Conservation (phyloP, 1,284 basidiomycete genomes). For the Boletellus deceptivus region DNA sequence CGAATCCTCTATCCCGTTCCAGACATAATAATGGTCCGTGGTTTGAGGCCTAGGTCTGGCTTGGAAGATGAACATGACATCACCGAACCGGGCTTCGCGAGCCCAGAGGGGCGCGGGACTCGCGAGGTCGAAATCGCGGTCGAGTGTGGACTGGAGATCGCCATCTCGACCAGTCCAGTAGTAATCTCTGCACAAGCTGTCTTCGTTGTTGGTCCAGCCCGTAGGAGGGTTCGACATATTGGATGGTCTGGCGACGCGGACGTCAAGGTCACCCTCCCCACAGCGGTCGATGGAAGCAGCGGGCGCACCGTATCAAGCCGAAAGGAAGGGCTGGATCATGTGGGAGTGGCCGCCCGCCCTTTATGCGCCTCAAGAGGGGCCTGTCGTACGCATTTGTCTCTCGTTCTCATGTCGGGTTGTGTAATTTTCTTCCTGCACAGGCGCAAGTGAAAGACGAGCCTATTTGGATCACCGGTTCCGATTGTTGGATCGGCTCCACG, state of each 20-base stretch:
- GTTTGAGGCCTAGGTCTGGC: not conserved
- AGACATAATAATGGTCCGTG: not conserved
- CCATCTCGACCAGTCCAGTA: conserved; percentile 6
- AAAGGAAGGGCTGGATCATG: too few species aligned
- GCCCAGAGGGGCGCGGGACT: not conserved
- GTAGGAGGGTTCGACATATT: not conserved
- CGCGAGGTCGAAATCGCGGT: not conserved
- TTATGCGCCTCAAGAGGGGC: too few species aligned
- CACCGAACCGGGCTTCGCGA: not conserved
- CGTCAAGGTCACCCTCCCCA: too few species aligned
- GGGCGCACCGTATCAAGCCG: too few species aligned
- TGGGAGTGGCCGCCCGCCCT: too few species aligned
- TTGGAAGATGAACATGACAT: conserved; percentile 3
- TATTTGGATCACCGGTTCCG: too few species aligned
- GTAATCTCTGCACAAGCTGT: not conserved
- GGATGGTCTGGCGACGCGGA: not conserved
- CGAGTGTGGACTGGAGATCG: conserved; percentile 1
- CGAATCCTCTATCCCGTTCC: conserved; percentile 5
- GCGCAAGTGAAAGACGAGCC: too few species aligned
- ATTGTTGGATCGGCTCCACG: too few species aligned
- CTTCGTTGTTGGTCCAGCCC: conserved; percentile 1
- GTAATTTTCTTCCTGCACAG: too few species aligned
- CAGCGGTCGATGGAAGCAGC: too few species aligned
- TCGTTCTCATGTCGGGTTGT: too few species aligned
- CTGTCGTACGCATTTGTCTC: too few species aligned